Percentiles rank a stretch among this genome's conserved stretches.
These are phyloP conservation scores for Phanerodontia chrysosporium DNA, from an alignment of 768 basidiomycete species.

Conservation along the genomic window DNA sequence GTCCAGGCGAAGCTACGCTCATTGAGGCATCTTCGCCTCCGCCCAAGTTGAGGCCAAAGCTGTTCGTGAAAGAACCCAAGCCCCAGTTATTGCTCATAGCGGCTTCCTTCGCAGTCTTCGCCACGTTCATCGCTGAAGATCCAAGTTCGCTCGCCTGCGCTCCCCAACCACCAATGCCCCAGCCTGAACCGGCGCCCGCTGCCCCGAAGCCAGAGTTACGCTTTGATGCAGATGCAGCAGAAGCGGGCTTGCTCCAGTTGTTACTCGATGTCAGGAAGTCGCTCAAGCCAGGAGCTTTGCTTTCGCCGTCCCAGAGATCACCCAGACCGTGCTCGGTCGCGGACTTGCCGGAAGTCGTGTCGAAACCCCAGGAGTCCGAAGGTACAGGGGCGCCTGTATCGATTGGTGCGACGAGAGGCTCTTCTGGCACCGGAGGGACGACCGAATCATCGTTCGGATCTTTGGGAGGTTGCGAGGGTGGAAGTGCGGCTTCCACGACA, in stretches of 20 bases:
- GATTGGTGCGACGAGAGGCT: not conserved
- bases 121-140: not conserved
- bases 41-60: conserved; percentile 1
- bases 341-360: not conserved
- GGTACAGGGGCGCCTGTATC: not conserved
- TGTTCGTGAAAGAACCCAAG: not conserved
- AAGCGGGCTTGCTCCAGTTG: not conserved
- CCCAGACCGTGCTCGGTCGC: not conserved
- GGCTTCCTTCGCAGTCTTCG: not conserved
- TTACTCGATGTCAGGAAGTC: conserved; percentile 7
- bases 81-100: not conserved
- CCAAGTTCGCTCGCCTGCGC: not conserved
- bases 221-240: not conserved
- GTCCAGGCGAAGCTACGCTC: not conserved
- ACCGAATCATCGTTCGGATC: conserved; percentile 7
- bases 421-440: conserved; percentile 1
- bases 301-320: conserved; percentile 8
- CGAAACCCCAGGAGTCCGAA: not conserved
- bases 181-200: not conserved
- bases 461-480: not conserved
- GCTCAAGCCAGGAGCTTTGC: conserved; percentile 1
- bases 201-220: not conserved
- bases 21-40: not conserved
- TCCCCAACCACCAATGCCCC: not conserved
- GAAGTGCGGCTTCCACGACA: not conserved